Base-by-base conservation (phyloP, 176 grass and related monocot genomes). In the Echinochloa phyllopogon region DNA sequence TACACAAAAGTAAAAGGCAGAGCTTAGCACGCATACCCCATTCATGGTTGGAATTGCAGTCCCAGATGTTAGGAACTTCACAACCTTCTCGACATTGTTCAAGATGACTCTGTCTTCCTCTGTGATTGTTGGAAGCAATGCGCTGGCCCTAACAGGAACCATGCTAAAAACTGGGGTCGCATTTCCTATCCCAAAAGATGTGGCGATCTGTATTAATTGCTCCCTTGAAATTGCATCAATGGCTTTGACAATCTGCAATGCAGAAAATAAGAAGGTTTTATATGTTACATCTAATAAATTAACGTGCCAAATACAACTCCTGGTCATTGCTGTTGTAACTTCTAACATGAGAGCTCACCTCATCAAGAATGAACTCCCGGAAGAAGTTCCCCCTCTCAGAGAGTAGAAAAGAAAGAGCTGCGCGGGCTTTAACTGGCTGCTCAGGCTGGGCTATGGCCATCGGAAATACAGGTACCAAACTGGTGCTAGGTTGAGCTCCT, bases 141-240 rank as follows among this genome's bases (percentile, higher is more conserved):
- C 85, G 33, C 62, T 84, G 44, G 91, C 65, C 68, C 96, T 95
- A 2, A 90, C 39, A 78, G 96, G 87, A 82, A 92, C 91, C 91
- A 98, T 98, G 72, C 96, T 75, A 0, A 98, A 98, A 94, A 95
- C 87, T 76, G 93, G 96, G 40, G 83, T 76, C 1, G 77, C 70
- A 3, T 83, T 95, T 75, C 89, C 80, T 68, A 95, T 24, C 62
- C 93, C 96, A 75, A 98, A 83, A 85, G 80, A 73, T 82, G 87
- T 80, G 62, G 85, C 36, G 64, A 95, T 83, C 82, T 94, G 96
- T 84, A 98, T 67, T 76, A 95, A 70, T 53, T 95, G 96, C 65
- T 98, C 96, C 72, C 96, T 91, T 67, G 96, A 98, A 80, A 98
- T 69, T 53, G 96, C 93, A 85, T 98, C 96, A 57, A 98, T 95